Base-by-base conservation (phyloP, 148 eudicot species). In the Arctostaphylos glauca region DNA sequence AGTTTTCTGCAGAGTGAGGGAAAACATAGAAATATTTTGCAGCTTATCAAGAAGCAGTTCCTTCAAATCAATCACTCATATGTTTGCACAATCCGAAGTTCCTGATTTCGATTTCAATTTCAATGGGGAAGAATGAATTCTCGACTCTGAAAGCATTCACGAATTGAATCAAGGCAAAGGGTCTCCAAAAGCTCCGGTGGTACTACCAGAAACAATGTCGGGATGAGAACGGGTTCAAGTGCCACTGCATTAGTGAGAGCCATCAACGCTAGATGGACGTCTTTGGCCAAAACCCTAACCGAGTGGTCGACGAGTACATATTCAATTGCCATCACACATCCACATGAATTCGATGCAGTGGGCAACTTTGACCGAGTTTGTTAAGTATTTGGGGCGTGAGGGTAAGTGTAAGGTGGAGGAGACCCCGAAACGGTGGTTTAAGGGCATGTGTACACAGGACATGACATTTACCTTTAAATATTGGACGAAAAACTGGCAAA, bases 181-280 rank as follows among this genome's bases (percentile, higher is more conserved):
- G 99, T 15, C 90, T 96, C 47, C 97, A 96, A 80, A 96, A 96
- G 78, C 93, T 94, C 15, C 89, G 98, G 54, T 93, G 97, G 97
- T 96, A 96, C 81, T 96, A 97, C 77, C 96, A 96, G 80, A 93
- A 96, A 38, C 99, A 96, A 89, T 94, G 98, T 55, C 91, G 94
- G 15, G 97, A 96, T 80, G 98, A 94, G 83, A 93, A 94, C 62
- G 99, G 98, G 0, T 96, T 96, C 92, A 96, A 96, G 84, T 94
- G 98, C 59, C 98, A 94, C 76, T 94, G 97, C 74, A 94, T 92
- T 95, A 90, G 94, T 83, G 98, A 96, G 76, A 76, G 90, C 9
- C 99, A 96, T 85, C 97, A 93, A 82, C 91, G 97, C 16, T 95
- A 96, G 82, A 94, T 96, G 99, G 86, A 93, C 80, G 89, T 96